Percentiles rank a stretch among this genome's conserved stretches.
Evolutionary conservation across 192 early-diverging fungal genomes (phyloP).

Genomic region (Mycoemilia scoparia): DNA sequence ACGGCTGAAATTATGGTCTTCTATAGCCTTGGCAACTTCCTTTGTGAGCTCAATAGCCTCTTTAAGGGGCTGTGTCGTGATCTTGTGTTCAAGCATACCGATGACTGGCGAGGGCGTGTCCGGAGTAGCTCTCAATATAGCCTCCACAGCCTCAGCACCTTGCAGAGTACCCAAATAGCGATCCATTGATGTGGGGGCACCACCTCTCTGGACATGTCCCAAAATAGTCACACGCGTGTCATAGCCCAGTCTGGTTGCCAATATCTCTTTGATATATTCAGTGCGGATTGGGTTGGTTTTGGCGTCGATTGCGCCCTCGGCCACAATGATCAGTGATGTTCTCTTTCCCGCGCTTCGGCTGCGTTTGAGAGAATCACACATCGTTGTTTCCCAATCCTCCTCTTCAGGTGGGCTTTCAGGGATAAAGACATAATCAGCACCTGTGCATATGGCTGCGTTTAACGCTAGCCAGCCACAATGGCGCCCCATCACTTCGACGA

Average conservation of each 20-base stretch:
- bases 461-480: slow-evolving; percentile 92
- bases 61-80: slow-evolving; percentile 72
- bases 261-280: slow-evolving; percentile 64
- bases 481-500: slow-evolving; percentile 96
- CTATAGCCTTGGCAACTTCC: slow-evolving; percentile 68
- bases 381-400: slow-evolving; percentile 72
- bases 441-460: slow-evolving; percentile 70
- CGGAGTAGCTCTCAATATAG: slow-evolving; percentile 64
- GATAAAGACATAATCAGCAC: slow-evolving; percentile 91
- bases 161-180: slow-evolving; percentile 87
- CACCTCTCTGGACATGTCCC: slow-evolving; percentile 92
- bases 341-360: slow-evolving; percentile 69
- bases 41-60: slow-evolving; percentile 82
- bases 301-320: slow-evolving; percentile 87
- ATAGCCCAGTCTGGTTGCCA: slow-evolving; percentile 56
- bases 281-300: slow-evolving; percentile 72
- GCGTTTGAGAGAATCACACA: slow-evolving; percentile 60
- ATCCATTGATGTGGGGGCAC: slow-evolving; percentile 76
- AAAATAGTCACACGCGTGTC: slow-evolving; percentile 90
- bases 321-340: slow-evolving; percentile 88
- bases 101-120: slow-evolving; percentile 85
- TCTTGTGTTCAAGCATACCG: slow-evolving; percentile 76
- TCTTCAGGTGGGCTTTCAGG: slow-evolving; percentile 80
- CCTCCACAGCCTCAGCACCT: slow-evolving; percentile 86
- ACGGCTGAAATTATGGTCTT: slow-evolving; percentile 59